Percentiles rank a stretch among this genome's conserved stretches.
phyloP scores from a whole-genome alignment of 176 grass and related monocot species.

The Avena insularis region DNA sequence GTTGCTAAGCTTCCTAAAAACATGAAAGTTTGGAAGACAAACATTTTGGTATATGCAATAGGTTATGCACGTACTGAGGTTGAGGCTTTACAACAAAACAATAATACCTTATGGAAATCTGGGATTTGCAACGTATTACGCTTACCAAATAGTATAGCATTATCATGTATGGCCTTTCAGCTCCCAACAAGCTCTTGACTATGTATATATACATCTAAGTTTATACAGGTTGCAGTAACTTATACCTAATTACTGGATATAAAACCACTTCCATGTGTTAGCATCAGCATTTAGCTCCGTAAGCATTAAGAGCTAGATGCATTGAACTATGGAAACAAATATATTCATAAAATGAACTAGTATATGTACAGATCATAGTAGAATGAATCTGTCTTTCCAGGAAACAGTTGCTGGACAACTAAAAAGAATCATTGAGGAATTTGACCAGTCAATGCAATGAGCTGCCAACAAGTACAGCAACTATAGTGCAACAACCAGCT shows the following conservation, averaged over 20 bases:
- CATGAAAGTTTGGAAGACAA: not conserved
- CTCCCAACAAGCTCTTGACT: not conserved
- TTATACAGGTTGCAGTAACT: not conserved
- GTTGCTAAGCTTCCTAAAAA: constrained; percentile 7
- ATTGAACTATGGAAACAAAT: not conserved
- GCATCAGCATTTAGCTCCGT: constrained; percentile 1
- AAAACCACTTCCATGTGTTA: not conserved
- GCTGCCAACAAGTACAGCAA: not conserved
- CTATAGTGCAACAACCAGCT: constrained; percentile 47
- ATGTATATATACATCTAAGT: constrained; percentile 14
- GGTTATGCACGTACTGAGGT: not conserved
- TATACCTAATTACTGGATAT: constrained; percentile 2
- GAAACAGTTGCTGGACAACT: constrained; percentile 37
- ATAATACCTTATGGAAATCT: not conserved
- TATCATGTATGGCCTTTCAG: constrained; percentile 19
- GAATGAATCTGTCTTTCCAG: constrained; percentile 18
- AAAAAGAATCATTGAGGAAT: constrained; percentile 39
- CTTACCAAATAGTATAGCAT: constrained; percentile 24
- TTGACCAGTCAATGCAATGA: constrained; percentile 65
- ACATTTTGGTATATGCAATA: constrained; percentile 22
- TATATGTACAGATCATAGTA: constrained; percentile 33
- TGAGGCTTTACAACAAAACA: constrained; percentile 17
- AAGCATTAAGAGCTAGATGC: not conserved
- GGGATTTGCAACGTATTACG: constrained; percentile 24
- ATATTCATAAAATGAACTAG: constrained; percentile 2